A percentile compares a stretch with the other conserved stretches of the same genome.
These are phyloP conservation scores for Canna indica DNA, from an alignment of 176 grass and related monocot species.

Conservation along the genomic window DNA sequence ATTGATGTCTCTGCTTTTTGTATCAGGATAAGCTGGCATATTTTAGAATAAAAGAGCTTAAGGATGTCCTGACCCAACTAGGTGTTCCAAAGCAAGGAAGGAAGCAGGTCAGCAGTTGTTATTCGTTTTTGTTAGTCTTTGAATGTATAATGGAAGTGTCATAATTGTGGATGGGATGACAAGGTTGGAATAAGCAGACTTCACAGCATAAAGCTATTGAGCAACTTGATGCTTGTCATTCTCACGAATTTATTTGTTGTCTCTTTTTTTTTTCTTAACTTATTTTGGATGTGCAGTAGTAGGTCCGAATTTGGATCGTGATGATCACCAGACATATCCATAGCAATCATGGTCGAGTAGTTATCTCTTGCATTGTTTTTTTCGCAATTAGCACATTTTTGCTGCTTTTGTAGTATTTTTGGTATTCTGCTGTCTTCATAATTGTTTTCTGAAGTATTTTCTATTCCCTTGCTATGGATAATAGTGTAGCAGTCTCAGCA, in stretches of 20 bases:
- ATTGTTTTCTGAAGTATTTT: neutral
- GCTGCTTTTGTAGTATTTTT: no score
- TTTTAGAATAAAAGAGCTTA: constrained; percentile 98
- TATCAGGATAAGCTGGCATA: constrained; percentile 79
- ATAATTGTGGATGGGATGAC: neutral
- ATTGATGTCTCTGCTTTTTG: constrained; percentile 17
- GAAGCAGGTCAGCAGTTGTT: constrained; percentile 57
- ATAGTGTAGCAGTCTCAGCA: neutral
- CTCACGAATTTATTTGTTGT: neutral
- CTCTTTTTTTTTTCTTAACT: neutral
- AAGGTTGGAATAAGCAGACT: neutral
- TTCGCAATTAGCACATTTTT: no score
- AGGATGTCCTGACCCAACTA: constrained; percentile 87
- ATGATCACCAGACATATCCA: neutral
- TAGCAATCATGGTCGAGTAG: neutral
- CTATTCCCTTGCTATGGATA: neutral
- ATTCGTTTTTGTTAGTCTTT: constrained; percentile 11
- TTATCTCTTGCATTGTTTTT: no score
- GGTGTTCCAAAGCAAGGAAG: constrained; percentile 86
- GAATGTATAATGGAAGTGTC: neutral
- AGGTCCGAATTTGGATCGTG: neutral
- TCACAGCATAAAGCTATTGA: neutral
- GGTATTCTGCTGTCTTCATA: neutral
- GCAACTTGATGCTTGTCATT: neutral
- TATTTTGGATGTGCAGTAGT: neutral